phyloP scores from a whole-genome alignment of 1,284 basidiomycete genomes.

The Cronartium ribicola region DNA sequence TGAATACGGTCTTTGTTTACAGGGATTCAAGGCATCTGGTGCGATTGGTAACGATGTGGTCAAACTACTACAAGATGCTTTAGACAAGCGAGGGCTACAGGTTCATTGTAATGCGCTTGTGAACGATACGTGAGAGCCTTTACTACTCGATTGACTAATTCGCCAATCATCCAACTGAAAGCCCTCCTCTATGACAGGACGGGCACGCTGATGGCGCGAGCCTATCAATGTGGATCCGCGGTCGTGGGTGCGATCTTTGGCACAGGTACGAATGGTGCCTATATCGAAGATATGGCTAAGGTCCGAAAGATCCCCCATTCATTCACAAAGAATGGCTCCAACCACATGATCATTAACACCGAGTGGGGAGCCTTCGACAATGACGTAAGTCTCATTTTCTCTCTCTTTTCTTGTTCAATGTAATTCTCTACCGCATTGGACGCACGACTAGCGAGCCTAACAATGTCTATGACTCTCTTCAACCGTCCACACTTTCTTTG shows the following conservation, averaged over 20 bases:
- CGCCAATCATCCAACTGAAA: background rate
- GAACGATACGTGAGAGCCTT: conserved; percentile 70
- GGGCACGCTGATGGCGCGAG: conserved; percentile 83
- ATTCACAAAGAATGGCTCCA: conserved; percentile 54
- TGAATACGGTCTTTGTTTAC: background rate
- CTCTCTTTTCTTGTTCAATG: conserved; percentile 8
- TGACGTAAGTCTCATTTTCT: conserved; percentile 57
- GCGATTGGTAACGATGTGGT: conserved; percentile 91
- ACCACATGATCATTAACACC: conserved; percentile 89
- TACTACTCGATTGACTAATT: background rate
- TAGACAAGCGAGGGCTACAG: conserved; percentile 87
- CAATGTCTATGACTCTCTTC: background rate
- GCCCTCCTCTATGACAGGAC: conserved; percentile 66
- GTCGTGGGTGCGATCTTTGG: conserved; percentile 91
- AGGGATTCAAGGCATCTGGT: conserved; percentile 79
- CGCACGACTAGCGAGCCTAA: background rate
- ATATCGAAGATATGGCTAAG: conserved; percentile 78
- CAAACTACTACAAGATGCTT: conserved; percentile 82
- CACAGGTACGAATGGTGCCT: conserved; percentile 96
- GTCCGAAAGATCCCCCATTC: conserved; percentile 69
- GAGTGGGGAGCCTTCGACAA: conserved; percentile 98
- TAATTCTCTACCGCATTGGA: background rate
- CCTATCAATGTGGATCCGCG: conserved; percentile 84
- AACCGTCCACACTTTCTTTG: no score
- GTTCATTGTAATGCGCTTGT: conserved; percentile 91